Evolutionary conservation across 305 asterid species (phyloP), one percentile per base, ranked within the genome.

Genomic region (Rubia balearica): DNA sequence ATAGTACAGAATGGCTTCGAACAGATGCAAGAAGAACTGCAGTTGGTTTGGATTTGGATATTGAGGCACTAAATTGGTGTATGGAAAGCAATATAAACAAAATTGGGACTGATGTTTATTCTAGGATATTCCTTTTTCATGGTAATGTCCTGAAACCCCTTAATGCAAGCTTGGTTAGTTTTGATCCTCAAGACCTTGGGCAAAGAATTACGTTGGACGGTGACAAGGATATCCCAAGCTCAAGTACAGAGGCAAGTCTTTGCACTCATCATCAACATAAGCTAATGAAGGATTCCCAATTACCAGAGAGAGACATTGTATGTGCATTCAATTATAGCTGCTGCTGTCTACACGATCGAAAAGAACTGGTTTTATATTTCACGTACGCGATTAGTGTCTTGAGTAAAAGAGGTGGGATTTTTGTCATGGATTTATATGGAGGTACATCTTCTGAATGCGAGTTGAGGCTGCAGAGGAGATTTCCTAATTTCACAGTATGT

Each of bases 271-370:
- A 59, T 48, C 68, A 69, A 49, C 41, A 71, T 57, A 83, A 75
- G 74, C 72, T 72, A 74, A 76, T 88, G 76, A 88, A 88, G 71
- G 88, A 87, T 70, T 55, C 76, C 73, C 85, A 76, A 48, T 70
- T 86, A 73, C 93, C 92, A 10, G 86, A 75, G 10, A 88, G 97
- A 82, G 98, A 92, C 81, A 89, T 92, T 70, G 93, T 92, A 71
- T 92, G 98, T 73, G 98, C 98, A 53, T 92, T 92, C 75, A 92
- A 92, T 85, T 92, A 92, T 80, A 92, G 97, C 67, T 92, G 98
- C 78, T 92, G 98, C 81, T 92, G 98, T 75, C 89, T 92, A 76
- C 97, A 92, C 79, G 85, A 67, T 55, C 92, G 97, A 66, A 86
- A 83, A 76, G 97, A 90, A 76, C 82, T 90, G 81, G 82, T 92